A percentile compares a stretch with the other conserved stretches of the same genome.
Evolutionary conservation across 768 basidiomycete species (phyloP).

Genomic region (Termitomyces sp.): DNA sequence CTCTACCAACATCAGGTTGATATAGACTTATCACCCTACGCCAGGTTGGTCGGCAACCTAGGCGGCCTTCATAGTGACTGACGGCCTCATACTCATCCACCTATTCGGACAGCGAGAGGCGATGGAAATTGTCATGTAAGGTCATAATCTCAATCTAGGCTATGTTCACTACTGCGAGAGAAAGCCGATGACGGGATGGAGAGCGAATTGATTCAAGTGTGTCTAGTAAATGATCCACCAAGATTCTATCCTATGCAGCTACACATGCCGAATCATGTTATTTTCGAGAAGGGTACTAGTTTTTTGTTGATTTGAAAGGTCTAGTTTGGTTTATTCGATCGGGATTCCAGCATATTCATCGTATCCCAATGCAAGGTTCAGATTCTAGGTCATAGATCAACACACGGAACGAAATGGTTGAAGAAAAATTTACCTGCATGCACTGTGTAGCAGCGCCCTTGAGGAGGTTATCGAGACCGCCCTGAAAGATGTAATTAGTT

Average conservation of each 20-base stretch:
- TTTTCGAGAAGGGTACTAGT: neutral
- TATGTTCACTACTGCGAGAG: too few species aligned
- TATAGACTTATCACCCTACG: too few species aligned
- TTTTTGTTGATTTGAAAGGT: neutral
- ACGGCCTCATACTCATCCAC: too few species aligned
- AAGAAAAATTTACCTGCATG: constrained; percentile 54
- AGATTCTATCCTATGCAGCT: constrained; percentile 1
- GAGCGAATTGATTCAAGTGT: too few species aligned
- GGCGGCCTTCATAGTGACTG: too few species aligned
- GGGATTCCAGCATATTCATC: constrained; percentile 84
- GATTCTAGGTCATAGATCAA: constrained; percentile 49
- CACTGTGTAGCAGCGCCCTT: constrained; percentile 99
- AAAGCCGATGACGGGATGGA: too few species aligned
- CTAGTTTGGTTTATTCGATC: neutral
- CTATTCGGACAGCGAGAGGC: too few species aligned
- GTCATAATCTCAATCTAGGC: too few species aligned
- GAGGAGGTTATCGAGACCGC: constrained; percentile 92
- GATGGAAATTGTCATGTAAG: too few species aligned
- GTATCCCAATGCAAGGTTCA: constrained; percentile 86
- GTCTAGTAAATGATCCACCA: neutral
- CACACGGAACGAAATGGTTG: neutral
- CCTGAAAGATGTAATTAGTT: constrained; percentile 42
- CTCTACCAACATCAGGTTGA: too few species aligned
- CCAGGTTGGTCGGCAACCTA: too few species aligned
- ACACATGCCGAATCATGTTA: neutral